Conservation (phyloP, 1,284 basidiomycete species). For the Leccinum brunneo-olivaceum region DNA sequence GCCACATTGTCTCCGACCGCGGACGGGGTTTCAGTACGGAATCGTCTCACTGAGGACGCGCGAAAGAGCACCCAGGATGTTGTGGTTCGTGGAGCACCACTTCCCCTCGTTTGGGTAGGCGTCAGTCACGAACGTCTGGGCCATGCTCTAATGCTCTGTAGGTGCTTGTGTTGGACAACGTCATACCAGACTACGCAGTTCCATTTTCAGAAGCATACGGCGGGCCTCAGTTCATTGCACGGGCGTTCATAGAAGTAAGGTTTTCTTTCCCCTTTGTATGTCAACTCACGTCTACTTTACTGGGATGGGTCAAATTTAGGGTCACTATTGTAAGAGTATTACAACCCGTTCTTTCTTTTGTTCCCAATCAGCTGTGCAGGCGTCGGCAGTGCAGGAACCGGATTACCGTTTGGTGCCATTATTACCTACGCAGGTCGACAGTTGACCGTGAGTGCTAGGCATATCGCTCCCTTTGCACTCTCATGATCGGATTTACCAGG, state of each 20-base stretch:
- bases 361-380: conserved; percentile 9
- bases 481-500: conserved; percentile 9
- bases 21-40: not conserved
- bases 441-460: conserved; percentile 18
- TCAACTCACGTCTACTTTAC: not conserved
- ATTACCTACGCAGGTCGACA: conserved; percentile 19
- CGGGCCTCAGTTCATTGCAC: conserved; percentile 27
- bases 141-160: not conserved
- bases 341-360: not conserved
- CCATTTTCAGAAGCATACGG: conserved; percentile 21
- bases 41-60: conserved; percentile 3
- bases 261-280: not conserved
- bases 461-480: not conserved
- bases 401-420: conserved; percentile 24
- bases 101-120: conserved; percentile 24
- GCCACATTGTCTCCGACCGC: not conserved
- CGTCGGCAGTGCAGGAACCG: conserved; percentile 25
- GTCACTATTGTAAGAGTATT: conserved; percentile 22
- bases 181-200: conserved; percentile 26
- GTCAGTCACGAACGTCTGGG: not conserved
- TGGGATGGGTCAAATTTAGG: conserved; percentile 9
- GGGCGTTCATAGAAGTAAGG: conserved; percentile 22
- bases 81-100: conserved; percentile 17
- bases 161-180: conserved; percentile 26
- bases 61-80: conserved; percentile 13